Evolutionary conservation across 192 early-diverging fungal species (phyloP), one percentile per base, ranked within the genome.

Genomic region (Backusella tuberculispora): DNA sequence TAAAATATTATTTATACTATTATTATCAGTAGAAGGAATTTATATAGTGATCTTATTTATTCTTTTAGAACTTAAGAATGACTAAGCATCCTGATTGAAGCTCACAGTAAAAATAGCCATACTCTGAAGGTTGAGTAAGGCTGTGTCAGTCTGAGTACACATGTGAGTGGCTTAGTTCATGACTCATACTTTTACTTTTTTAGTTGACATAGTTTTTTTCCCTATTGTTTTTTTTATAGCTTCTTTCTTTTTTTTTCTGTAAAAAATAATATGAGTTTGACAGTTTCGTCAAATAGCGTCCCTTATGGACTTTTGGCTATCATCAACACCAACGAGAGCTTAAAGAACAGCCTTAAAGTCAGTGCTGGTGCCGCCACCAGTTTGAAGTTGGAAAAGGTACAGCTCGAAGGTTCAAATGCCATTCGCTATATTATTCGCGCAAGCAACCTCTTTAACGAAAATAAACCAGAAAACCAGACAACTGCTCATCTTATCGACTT

Each of bases 391-490:
- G 60, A 48, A 4, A 34, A 45, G 2, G 44, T 40, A 19, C 41
- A 63, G 26, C 48, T 74, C 29, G 63, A 56, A 19, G 48, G 63
- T 24, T 19, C 71, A n/a, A 47, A 60, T 72, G 70, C 66, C 24
- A 24, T 69, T 47, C 76, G 76, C 41, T 77, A 66, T 45, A 40
- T 77, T 47, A 41, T 72, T 42, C 69, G 76, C 10, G 38, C 34
- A 1, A 43, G 29, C 34, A 45, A 72, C 4, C 63, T 77, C 29
- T 64, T 77, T 26, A 63, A 77, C 12, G 76, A 77, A 72, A 44
- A 63, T 17, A 19, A 17, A 17, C 43, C 69, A 24, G 41, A 48
- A 37, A 77, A 77, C 45, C 76, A 77, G 41, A 26, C 29, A 48
- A 19, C 63, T 10, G 76, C 76, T 41, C 34, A 19, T 43, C 45